These are phyloP conservation scores for Chaetomium fimeti DNA, from an alignment of 495 filamentous ascomycete species.

Conservation along the genomic window DNA sequence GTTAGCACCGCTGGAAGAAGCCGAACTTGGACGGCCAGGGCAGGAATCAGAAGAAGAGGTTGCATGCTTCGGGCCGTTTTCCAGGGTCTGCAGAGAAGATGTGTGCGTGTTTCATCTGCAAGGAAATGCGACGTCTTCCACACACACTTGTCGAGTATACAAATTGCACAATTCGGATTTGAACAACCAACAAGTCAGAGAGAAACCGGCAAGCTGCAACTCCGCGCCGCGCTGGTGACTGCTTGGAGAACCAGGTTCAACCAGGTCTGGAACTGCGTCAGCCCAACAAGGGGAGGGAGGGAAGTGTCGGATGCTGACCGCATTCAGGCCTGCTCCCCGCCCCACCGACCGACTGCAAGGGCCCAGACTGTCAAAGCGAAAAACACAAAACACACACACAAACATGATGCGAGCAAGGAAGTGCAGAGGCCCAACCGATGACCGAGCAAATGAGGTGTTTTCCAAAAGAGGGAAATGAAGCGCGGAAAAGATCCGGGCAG, in stretches of 20 bases:
- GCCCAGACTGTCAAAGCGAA: not conserved
- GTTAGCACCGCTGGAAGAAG: not conserved
- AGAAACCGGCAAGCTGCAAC: not conserved
- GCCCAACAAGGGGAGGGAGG: not conserved
- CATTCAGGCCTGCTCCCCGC: not conserved
- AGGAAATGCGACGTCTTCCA: not conserved
- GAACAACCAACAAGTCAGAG: not conserved
- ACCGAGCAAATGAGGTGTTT: not conserved
- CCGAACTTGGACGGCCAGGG: not conserved
- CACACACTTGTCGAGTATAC: not conserved
- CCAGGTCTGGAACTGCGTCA: not conserved
- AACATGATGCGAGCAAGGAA: not conserved
- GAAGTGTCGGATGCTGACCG: not conserved
- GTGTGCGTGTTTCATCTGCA: not conserved
- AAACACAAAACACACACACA: not conserved
- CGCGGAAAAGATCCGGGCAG: not conserved
- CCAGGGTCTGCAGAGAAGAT: conserved; percentile 1
- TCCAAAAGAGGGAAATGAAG: not conserved
- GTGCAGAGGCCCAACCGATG: not conserved
- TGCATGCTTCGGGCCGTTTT: conserved; percentile 15
- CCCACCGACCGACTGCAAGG: not conserved
- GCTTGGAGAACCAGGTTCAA: not conserved
- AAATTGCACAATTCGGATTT: not conserved
- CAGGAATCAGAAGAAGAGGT: not conserved
- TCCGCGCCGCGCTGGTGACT: conserved; percentile 1